Evolutionary conservation across 345 rosid genomes (phyloP).

Genomic region (Syzygium grande): DNA sequence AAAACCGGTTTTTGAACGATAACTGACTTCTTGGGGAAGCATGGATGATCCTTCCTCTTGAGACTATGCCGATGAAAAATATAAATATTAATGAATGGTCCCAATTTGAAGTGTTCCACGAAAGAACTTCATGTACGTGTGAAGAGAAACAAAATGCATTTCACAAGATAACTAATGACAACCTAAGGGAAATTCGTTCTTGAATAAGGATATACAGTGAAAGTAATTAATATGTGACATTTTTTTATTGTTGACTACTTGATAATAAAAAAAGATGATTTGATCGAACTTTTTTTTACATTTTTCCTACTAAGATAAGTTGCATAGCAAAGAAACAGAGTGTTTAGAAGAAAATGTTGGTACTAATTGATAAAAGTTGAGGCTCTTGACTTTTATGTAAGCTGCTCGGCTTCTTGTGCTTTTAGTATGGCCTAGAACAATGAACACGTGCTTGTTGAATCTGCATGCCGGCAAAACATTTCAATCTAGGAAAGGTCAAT

Average conservation of each 20-base stretch:
- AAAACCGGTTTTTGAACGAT: background rate
- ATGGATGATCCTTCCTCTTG: constrained; percentile 14
- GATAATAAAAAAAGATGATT: no score
- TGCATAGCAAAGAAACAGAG: constrained; percentile 7
- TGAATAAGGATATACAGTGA: background rate
- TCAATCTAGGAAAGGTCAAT: background rate
- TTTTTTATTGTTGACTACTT: background rate
- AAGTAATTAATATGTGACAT: background rate
- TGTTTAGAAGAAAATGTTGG: background rate
- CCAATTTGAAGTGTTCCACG: background rate
- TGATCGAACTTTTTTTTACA: background rate
- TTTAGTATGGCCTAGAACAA: no score
- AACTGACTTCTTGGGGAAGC: constrained; percentile 18
- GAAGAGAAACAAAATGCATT: background rate
- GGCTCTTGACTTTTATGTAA: background rate
- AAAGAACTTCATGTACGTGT: background rate
- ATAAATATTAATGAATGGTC: background rate
- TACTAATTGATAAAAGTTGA: background rate
- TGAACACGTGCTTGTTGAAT: background rate
- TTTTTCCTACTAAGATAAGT: background rate
- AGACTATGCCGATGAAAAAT: background rate
- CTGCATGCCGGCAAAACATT: no score
- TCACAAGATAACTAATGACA: no score
- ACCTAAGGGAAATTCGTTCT: background rate
- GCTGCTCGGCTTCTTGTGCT: background rate